phyloP scores from a whole-genome alignment of 2,329 filamentous ascomycete genomes.

The Ceratocystis destructans region DNA sequence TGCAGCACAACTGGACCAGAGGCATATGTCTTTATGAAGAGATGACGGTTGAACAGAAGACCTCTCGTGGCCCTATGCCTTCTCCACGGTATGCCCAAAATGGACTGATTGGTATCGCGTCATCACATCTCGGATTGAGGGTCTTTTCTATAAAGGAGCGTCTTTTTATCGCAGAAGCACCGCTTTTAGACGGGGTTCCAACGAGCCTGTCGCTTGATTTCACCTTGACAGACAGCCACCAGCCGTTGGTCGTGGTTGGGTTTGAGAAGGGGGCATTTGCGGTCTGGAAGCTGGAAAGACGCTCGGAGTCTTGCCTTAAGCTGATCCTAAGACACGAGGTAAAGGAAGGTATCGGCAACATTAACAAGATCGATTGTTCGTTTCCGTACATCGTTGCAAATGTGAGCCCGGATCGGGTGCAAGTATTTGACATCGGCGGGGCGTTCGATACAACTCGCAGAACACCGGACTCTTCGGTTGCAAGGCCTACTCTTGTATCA shows the following conservation, averaged over 20 bases:
- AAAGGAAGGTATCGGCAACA: neutral
- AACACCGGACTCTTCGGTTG: neutral
- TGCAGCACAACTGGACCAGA: slow-evolving; percentile 80
- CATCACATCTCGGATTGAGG: neutral
- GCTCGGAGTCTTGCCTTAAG: neutral
- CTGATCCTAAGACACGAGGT: neutral
- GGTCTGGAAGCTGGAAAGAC: neutral
- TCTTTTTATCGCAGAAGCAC: neutral
- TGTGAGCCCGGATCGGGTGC: neutral
- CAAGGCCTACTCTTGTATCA: neutral
- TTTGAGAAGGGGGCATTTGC: neutral
- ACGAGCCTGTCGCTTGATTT: neutral
- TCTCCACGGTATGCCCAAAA: neutral
- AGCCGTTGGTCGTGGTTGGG: neutral
- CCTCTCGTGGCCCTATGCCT: neutral
- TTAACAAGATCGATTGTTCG: neutral
- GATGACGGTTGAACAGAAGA: neutral
- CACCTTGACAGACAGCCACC: neutral
- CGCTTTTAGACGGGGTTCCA: neutral
- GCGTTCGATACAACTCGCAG: neutral
- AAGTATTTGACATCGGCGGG: neutral
- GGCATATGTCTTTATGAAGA: slow-evolving; percentile 45
- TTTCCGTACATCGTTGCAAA: neutral
- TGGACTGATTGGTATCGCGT: neutral
- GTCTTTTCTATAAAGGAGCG: neutral